Conservation (phyloP, 129 eudicot genomes). For the Flaveria ramosissima region DNA sequence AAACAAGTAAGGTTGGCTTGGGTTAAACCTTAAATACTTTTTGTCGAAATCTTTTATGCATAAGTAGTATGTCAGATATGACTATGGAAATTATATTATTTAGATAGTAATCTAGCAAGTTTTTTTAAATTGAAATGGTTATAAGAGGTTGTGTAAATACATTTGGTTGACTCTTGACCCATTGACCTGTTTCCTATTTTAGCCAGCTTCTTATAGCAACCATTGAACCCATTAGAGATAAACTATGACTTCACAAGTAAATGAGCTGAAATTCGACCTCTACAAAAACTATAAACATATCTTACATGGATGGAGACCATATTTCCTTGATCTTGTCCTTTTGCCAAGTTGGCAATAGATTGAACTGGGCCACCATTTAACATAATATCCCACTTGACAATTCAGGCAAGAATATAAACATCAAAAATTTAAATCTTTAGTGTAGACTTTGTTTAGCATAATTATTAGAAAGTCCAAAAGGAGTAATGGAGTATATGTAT, state of each 20-base stretch:
- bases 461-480: neutral
- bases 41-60: neutral
- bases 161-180: neutral
- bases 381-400: conserved; percentile 85
- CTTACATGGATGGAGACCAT: conserved; percentile 82
- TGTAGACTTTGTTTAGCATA: neutral
- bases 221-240: neutral
- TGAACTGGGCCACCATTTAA: conserved; percentile 71
- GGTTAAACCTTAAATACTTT: neutral
- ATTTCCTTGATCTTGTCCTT: conserved; percentile 90
- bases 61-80: neutral
- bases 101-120: neutral
- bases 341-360: conserved; percentile 67
- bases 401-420: conserved; percentile 1
- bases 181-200: conserved; percentile 6
- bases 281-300: neutral
- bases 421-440: neutral
- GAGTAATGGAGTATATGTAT: neutral
- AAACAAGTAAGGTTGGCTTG: neutral
- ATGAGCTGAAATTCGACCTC: neutral
- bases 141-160: neutral
- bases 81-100: neutral
- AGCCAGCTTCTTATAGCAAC: neutral
- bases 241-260: neutral
- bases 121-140: neutral